Conservation (phyloP, 2,329 filamentous ascomycete species). For the Aspergillus felis region DNA sequence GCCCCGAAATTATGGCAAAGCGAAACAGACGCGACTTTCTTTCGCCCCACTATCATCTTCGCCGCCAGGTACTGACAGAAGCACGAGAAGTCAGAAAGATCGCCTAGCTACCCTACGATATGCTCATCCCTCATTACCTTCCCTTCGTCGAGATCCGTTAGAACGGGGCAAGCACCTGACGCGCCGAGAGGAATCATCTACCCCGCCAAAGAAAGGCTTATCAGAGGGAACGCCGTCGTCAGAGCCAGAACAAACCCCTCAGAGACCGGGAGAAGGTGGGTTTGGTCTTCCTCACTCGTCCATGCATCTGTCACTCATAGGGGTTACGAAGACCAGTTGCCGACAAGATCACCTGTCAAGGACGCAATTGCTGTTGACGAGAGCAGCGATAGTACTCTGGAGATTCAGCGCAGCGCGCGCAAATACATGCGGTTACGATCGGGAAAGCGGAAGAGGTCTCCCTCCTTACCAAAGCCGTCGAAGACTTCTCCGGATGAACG, state of each 20-base stretch:
- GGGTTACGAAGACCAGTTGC: not conserved
- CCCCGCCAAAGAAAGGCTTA: conserved; percentile 6
- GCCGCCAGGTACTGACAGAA: conserved; percentile 19
- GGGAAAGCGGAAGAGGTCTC: conserved; percentile 16
- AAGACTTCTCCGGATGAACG: not conserved
- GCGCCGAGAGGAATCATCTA: conserved; percentile 1
- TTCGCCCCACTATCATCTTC: conserved; percentile 35
- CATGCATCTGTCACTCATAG: not conserved
- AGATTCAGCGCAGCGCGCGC: conserved; percentile 11
- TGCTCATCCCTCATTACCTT: conserved; percentile 23
- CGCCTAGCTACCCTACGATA: conserved; percentile 34
- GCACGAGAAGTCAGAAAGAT: conserved; percentile 19
- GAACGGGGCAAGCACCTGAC: conserved; percentile 5
- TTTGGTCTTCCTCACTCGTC: not conserved
- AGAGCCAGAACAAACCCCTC: not conserved
- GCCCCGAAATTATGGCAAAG: conserved; percentile 30
- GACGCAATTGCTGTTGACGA: not conserved
- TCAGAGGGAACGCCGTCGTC: not conserved
- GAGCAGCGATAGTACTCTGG: conserved; percentile 16
- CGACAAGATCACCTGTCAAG: not conserved
- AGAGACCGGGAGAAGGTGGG: not conserved
- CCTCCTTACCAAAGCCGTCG: conserved; percentile 4
- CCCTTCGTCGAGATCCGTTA: conserved; percentile 9
- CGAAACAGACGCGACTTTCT: conserved; percentile 42
- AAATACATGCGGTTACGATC: conserved; percentile 3